Evolutionary conservation across 148 eudicot genomes (phyloP).

Genomic region (Bassia scoparia): DNA sequence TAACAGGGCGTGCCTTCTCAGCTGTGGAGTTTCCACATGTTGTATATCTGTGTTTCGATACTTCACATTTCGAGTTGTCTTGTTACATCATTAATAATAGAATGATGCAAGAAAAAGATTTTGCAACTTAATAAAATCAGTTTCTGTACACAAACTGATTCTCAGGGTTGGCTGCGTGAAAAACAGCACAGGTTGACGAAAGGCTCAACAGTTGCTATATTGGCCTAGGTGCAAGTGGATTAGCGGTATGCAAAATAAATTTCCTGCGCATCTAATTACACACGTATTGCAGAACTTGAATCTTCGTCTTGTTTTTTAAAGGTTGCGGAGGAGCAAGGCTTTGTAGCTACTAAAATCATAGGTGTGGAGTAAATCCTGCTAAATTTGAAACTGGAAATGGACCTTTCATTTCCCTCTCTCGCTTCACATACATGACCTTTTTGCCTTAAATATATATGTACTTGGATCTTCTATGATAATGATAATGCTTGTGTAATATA

Average conservation of each 20-base stretch:
- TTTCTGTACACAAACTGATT: constrained; percentile 8
- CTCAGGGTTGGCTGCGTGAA: constrained; percentile 91
- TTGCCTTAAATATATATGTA: too few relatives aligned
- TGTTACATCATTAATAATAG: too few relatives aligned
- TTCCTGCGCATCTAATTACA: background rate
- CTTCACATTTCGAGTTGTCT: too few relatives aligned
- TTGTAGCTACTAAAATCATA: constrained; percentile 69
- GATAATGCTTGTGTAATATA: background rate
- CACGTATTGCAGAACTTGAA: background rate
- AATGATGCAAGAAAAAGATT: too few relatives aligned
- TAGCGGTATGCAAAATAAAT: constrained; percentile 57
- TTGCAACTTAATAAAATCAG: too few relatives aligned
- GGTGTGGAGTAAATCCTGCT: constrained; percentile 81
- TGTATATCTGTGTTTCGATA: too few relatives aligned
- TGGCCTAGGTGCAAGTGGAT: constrained; percentile 88
- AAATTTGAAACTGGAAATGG: constrained; percentile 53
- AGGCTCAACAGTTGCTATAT: constrained; percentile 81
- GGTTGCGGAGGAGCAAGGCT: constrained; percentile 92
- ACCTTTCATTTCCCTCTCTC: background rate
- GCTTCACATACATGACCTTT: background rate
- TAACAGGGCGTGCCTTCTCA: constrained; percentile 79
- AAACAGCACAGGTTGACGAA: constrained; percentile 65
- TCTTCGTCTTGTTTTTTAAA: constrained; percentile 16
- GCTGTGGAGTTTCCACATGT: constrained; percentile 96
- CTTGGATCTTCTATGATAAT: background rate